These are phyloP conservation scores for Priceomyces fermenticarens DNA, from an alignment of 805 yeast species.

Conservation along the genomic window DNA sequence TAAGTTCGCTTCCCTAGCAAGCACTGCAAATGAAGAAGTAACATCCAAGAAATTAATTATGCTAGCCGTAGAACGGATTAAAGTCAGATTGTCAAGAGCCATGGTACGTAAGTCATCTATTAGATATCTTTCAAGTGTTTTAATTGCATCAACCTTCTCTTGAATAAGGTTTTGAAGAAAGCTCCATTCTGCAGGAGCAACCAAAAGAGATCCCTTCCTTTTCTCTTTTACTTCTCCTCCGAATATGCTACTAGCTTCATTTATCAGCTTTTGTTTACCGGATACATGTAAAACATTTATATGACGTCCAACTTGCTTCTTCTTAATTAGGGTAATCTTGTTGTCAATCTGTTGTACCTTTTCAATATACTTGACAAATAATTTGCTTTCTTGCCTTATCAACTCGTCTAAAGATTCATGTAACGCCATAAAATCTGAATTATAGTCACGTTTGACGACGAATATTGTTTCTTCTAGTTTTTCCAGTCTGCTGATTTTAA, in stretches of 20 bases:
- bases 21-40: slow-evolving; percentile 63
- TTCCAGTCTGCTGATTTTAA: slow-evolving; percentile 12
- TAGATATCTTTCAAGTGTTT: slow-evolving; percentile 52
- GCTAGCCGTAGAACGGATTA: slow-evolving; percentile 49
- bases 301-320: slow-evolving; percentile 27
- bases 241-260: slow-evolving; percentile 14
- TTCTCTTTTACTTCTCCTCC: slow-evolving; percentile 24
- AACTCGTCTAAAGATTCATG: slow-evolving; percentile 33
- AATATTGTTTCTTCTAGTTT: slow-evolving; percentile 14
- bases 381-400: slow-evolving; percentile 19
- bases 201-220: slow-evolving; percentile 42
- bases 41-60: slow-evolving; percentile 69
- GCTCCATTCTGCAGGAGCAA: slow-evolving; percentile 52
- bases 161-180: slow-evolving; percentile 50
- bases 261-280: slow-evolving; percentile 34
- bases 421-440: slow-evolving; percentile 21
- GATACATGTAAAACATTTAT: slow-evolving; percentile 47
- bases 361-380: slow-evolving; percentile 18
- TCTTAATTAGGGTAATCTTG: slow-evolving; percentile 23
- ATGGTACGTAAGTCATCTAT: slow-evolving; percentile 46
- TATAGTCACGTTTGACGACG: slow-evolving; percentile 35
- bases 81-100: slow-evolving; percentile 42
- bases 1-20: slow-evolving; percentile 67
- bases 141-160: slow-evolving; percentile 44
- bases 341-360: slow-evolving; percentile 24